A percentile compares a stretch with the other conserved stretches of the same genome.
phyloP scores from a whole-genome alignment of 2,329 filamentous ascomycete species.

The Fusarium pseudoanthophilum region DNA sequence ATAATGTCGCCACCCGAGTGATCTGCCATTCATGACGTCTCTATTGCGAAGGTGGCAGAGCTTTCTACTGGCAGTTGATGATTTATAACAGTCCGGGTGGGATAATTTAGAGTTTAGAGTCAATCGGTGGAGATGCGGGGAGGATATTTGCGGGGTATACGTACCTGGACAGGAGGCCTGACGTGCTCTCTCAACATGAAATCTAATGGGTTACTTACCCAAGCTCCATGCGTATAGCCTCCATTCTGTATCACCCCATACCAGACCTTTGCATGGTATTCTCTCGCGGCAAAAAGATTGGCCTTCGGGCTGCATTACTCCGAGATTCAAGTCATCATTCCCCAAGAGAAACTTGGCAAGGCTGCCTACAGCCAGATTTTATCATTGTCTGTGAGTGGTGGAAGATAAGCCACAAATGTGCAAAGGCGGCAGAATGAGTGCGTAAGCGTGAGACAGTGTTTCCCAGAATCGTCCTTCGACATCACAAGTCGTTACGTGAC shows the following conservation, averaged over 20 bases:
- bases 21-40: fast-evolving
- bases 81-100: neutral
- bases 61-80: neutral
- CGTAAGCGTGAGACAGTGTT: neutral
- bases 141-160: neutral
- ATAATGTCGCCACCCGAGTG: fast-evolving
- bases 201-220: fast-evolving
- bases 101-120: neutral
- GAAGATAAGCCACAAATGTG: neutral
- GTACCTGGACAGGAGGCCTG: neutral
- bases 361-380: neutral
- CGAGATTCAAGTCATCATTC: neutral
- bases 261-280: fast-evolving
- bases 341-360: neutral
- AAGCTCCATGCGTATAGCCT: neutral
- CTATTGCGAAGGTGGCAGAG: fast-evolving
- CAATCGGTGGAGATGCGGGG: neutral
- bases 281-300: fast-evolving
- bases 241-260: fast-evolving
- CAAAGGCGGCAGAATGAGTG: fast-evolving
- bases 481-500: fast-evolving
- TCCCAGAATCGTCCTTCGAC: fast-evolving
- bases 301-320: no score
- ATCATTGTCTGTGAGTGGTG: neutral
- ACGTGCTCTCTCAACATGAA: no score